A percentile compares a stretch with the other conserved stretches of the same genome.
These are phyloP conservation scores for Termitomyces heimii DNA, from an alignment of 768 basidiomycete species.

Conservation along the genomic window DNA sequence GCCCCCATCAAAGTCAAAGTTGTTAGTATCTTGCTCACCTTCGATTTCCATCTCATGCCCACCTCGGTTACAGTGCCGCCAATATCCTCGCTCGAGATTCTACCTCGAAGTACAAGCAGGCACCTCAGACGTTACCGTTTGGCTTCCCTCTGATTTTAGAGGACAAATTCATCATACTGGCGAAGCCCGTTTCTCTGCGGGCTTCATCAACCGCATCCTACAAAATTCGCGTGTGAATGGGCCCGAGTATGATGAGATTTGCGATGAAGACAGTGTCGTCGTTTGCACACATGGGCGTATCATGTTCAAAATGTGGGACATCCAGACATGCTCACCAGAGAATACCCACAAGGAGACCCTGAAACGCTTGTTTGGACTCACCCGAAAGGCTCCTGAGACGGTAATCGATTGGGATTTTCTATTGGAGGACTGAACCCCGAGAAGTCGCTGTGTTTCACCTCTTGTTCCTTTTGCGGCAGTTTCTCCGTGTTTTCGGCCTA, in stretches of 20 bases:
- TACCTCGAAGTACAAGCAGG: constrained; percentile 60
- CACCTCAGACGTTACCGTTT: constrained; percentile 68
- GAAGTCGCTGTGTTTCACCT: background rate
- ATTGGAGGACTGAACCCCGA: constrained; percentile 51
- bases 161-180: constrained; percentile 57
- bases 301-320: constrained; percentile 78
- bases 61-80: constrained; percentile 45
- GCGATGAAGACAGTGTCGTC: constrained; percentile 55
- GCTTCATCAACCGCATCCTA: constrained; percentile 67
- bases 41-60: constrained; percentile 1
- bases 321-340: constrained; percentile 59
- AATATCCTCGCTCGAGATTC: constrained; percentile 45
- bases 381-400: constrained; percentile 48
- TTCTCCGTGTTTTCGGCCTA: background rate
- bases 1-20: constrained; percentile 65
- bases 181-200: constrained; percentile 56
- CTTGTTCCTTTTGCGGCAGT: constrained; percentile 6
- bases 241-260: constrained; percentile 22
- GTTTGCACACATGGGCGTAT: constrained; percentile 56
- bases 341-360: constrained; percentile 53
- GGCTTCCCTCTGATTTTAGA: constrained; percentile 75
- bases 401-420: constrained; percentile 76
- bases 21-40: constrained; percentile 36
- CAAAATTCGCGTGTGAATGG: constrained; percentile 45
- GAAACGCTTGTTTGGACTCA: constrained; percentile 58